Evolutionary conservation across 1,139 yeast species (phyloP), one percentile per base, ranked within the genome.

Genomic region (Debaryomycetaceae sp.): DNA sequence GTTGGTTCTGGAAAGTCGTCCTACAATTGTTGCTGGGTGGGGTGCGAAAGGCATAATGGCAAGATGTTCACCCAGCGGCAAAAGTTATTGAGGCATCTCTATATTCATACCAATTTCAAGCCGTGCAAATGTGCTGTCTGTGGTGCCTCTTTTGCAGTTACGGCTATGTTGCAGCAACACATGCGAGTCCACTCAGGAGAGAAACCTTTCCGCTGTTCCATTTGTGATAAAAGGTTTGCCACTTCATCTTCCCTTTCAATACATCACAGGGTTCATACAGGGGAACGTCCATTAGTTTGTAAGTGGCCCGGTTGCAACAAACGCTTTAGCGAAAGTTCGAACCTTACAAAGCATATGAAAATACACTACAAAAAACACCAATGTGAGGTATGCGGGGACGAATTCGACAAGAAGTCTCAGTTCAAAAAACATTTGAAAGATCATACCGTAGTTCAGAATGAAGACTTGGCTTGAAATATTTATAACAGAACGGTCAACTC

Each of bases 151-250:
- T 90, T 91, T 66, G 86, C 88, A 7, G 84, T 83, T 23, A 84
- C 81, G 38, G 62, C 80, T 24, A 81, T 83, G 74, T 68, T 87
- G 42, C 71, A 75, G 41, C 90, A 84, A 75, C 99, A 93, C 66
- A 60, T 79, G 57, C 71, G 99, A 44, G 83, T 81, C 0, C 99
- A 93, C 60, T 87, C 96, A 0, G 99, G 98, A 5, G 97, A 80
- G 48, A 78, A 75, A 46, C 84, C 84, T 0, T 80, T 70, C 51
- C 50, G 56, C 37, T 80, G 84, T 55, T 56, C 61, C 5, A 58
- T 60, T 5, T 80, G 84, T 55, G 77, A 72, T 5, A 80, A 79
- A 55, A 59, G 58, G 34, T 80, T 80, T 59, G 78, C 81, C 35
- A 79, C 84, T 6, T 70, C 78, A 31, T 76, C 82, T 1, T 71